Evolutionary conservation across 108 stramenopile species (phyloP).

Genomic region (Cafeteria roenbergensis): DNA sequence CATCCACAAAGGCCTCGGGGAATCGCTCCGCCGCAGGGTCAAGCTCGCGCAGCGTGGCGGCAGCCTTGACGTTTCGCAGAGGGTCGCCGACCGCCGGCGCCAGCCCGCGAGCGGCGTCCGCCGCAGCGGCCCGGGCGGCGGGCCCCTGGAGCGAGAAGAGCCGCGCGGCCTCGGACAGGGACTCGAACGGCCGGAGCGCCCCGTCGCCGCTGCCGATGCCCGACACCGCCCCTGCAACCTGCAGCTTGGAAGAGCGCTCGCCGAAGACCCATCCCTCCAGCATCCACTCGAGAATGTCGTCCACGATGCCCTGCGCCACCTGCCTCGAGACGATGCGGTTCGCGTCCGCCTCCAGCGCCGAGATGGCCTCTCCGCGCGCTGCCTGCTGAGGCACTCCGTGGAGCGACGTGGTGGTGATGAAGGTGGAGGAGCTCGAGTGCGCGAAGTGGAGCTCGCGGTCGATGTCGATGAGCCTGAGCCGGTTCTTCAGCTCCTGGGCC

Average conservation of each 20-base stretch:
- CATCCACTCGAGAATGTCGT: conserved; percentile 51
- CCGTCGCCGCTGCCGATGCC: conserved; percentile 30
- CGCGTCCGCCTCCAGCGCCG: conserved; percentile 40
- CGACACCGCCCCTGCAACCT: neutral
- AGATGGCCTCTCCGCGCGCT: conserved; percentile 34
- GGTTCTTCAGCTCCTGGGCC: conserved; percentile 21
- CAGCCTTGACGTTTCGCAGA: neutral
- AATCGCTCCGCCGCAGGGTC: neutral
- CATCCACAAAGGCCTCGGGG: neutral
- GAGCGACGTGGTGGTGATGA: conserved; percentile 30
- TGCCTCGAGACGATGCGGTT: conserved; percentile 34
- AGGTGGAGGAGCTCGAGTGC: conserved; percentile 24
- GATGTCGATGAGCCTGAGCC: conserved; percentile 28
- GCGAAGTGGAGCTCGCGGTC: conserved; percentile 49
- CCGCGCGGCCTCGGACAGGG: conserved; percentile 15
- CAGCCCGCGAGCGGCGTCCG: conserved; percentile 3
- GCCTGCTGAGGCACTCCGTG: conserved; percentile 40
- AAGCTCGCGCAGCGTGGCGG: neutral
- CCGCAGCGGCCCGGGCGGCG: neutral
- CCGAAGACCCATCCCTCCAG: conserved; percentile 58
- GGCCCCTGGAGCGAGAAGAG: conserved; percentile 1
- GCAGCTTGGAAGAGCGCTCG: conserved; percentile 30
- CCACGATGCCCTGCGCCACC: conserved; percentile 34
- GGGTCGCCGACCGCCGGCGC: neutral
- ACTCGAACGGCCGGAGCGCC: conserved; percentile 1